These are phyloP conservation scores for Rhizoctonia solani DNA, from an alignment of 1,284 basidiomycete species.

Conservation along the genomic window DNA sequence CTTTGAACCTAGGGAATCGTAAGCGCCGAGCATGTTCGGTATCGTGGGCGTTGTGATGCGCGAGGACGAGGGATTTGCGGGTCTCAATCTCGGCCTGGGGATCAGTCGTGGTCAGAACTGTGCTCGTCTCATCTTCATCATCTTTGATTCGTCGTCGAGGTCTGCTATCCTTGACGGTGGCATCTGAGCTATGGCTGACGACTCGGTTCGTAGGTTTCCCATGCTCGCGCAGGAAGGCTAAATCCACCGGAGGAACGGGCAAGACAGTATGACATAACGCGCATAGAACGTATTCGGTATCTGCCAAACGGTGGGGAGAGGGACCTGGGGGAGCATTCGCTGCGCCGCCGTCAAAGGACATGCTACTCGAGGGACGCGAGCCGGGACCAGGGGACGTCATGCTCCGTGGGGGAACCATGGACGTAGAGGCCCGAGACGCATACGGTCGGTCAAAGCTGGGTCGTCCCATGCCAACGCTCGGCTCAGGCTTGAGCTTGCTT, in stretches of 20 bases:
- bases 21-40: constrained; percentile 11
- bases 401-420: too few relatives aligned
- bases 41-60: constrained; percentile 9
- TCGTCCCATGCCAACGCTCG: constrained; percentile 2
- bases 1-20: constrained; percentile 17
- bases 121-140: neutral
- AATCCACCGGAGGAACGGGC: constrained; percentile 11
- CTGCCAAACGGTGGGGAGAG: neutral
- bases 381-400: constrained; percentile 8
- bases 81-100: constrained; percentile 3
- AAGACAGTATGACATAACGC: constrained; percentile 21
- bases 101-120: constrained; percentile 23
- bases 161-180: neutral
- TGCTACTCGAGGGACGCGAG: constrained; percentile 14
- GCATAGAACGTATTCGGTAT: constrained; percentile 25
- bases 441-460: constrained; percentile 3
- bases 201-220: neutral
- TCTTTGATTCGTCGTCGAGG: neutral
- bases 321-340: constrained; percentile 9
- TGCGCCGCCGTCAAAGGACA: constrained; percentile 1
- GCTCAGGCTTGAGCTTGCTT: constrained; percentile 1
- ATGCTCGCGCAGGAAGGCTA: neutral
- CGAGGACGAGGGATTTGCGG: constrained; percentile 14
- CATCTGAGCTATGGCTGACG: constrained; percentile 5
- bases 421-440: neutral